Percentiles rank a stretch among this genome's conserved stretches.
Conservation (phyloP, 139 green algal species). For the Parachlorella kessleri region DNA sequence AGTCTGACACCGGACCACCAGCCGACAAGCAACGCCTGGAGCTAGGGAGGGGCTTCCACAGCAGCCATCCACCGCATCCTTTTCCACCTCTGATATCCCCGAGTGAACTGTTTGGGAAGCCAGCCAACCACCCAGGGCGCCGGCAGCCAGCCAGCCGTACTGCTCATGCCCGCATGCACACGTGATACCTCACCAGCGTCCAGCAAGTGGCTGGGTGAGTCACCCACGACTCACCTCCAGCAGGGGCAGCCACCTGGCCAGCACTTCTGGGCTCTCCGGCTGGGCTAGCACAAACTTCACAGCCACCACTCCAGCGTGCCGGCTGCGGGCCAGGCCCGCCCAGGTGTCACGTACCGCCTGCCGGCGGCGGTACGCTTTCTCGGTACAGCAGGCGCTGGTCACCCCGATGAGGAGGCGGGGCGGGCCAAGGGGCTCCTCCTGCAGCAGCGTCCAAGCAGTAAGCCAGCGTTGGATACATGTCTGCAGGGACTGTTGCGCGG, state of each 20-base stretch:
- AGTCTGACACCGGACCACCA: too few relatives aligned
- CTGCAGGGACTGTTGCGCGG: too few relatives aligned
- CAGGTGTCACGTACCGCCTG: constrained; percentile 34
- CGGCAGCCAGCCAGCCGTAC: background rate
- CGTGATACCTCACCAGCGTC: background rate
- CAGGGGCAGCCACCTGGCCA: background rate
- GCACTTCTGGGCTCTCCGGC: constrained; percentile 1
- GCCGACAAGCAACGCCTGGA: too few relatives aligned
- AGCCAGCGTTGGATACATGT: too few relatives aligned
- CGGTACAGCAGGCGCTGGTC: constrained; percentile 34
- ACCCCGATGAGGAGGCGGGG: constrained; percentile 46
- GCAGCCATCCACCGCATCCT: too few relatives aligned
- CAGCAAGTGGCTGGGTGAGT: background rate
- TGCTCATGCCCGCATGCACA: background rate
- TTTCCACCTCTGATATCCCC: background rate
- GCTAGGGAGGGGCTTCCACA: too few relatives aligned
- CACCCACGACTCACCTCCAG: constrained; percentile 14
- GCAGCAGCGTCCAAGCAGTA: too few relatives aligned
- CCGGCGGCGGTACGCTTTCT: background rate
- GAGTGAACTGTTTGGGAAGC: background rate
- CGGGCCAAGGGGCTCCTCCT: too few relatives aligned
- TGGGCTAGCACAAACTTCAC: constrained; percentile 51
- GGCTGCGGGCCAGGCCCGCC: background rate
- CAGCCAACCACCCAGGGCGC: background rate
- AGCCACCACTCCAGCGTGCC: constrained; percentile 1